Evolutionary conservation across 768 basidiomycete species (phyloP).

Genomic region (Collybia mongolica): DNA sequence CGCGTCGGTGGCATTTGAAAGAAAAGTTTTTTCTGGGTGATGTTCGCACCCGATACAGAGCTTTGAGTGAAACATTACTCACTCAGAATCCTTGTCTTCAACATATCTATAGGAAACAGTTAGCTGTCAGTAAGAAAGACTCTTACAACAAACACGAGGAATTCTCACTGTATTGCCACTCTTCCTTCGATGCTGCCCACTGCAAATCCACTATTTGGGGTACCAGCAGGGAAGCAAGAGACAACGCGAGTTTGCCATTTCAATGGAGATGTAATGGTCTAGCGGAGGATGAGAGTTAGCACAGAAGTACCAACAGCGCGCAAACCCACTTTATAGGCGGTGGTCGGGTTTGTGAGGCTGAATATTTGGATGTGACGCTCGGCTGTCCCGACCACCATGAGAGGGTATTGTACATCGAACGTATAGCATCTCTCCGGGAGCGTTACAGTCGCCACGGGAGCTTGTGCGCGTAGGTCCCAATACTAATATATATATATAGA

Average conservation of each 20-base stretch:
- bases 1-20: slow-evolving; percentile 80
- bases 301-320: slow-evolving; percentile 1
- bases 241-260: slow-evolving; percentile 93
- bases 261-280: slow-evolving; percentile 83
- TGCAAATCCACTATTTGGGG: slow-evolving; percentile 65
- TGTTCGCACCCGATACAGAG: too few relatives aligned
- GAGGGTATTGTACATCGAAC: slow-evolving; percentile 76
- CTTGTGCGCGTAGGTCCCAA: slow-evolving; percentile 84
- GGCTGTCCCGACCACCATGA: slow-evolving; percentile 92
- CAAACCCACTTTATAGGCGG: slow-evolving; percentile 66
- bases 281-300: slow-evolving; percentile 3
- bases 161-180: slow-evolving; percentile 90
- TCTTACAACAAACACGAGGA: background rate
- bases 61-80: slow-evolving; percentile 16
- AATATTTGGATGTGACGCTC: slow-evolving; percentile 90
- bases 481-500: slow-evolving; percentile 50
- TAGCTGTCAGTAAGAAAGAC: slow-evolving; percentile 1
- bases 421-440: slow-evolving; percentile 92
- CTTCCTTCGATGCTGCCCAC: slow-evolving; percentile 88
- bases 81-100: slow-evolving; percentile 80
- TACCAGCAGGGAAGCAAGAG: slow-evolving; percentile 73
- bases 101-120: slow-evolving; percentile 66
- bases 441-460: slow-evolving; percentile 72
- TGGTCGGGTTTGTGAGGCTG: slow-evolving; percentile 80
- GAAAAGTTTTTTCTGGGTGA: slow-evolving; percentile 71